Evolutionary conservation across 768 basidiomycete species (phyloP).

Genomic region (Mycena filopes): DNA sequence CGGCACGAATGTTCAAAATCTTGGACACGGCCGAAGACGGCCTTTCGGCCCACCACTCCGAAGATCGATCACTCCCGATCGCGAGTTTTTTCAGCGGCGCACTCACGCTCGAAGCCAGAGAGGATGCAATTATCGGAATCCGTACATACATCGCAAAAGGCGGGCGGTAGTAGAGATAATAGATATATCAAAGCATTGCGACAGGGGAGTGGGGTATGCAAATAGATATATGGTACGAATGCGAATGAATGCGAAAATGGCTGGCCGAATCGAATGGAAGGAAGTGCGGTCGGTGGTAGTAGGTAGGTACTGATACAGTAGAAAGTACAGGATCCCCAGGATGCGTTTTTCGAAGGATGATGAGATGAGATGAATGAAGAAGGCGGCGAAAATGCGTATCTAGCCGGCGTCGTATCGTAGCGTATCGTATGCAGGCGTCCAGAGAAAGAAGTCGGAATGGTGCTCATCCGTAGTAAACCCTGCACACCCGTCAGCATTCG

Average conservation of each 20-base stretch:
- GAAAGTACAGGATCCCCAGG: slow-evolving; percentile 27
- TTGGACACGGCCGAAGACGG: no score
- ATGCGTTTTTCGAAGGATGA: not conserved
- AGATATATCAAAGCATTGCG: slow-evolving; percentile 25
- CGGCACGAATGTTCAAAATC: no score
- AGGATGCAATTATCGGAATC: slow-evolving; percentile 21
- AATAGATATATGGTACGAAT: slow-evolving; percentile 2
- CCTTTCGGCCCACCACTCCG: no score
- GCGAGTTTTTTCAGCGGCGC: no score
- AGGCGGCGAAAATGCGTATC: slow-evolving; percentile 27
- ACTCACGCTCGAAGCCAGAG: not conserved
- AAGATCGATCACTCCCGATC: no score
- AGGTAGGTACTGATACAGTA: slow-evolving; percentile 31
- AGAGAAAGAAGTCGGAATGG: not conserved
- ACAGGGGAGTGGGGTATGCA: slow-evolving; percentile 6
- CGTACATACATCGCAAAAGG: slow-evolving; percentile 13
- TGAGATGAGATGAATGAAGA: not conserved
- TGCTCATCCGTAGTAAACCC: slow-evolving; percentile 52
- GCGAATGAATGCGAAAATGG: slow-evolving; percentile 12
- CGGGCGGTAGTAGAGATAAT: no score
- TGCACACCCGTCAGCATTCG: slow-evolving; percentile 32
- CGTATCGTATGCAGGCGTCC: slow-evolving; percentile 28
- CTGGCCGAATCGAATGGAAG: no score
- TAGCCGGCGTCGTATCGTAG: no score
- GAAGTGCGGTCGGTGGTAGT: no score